Evolutionary conservation across 2,329 filamentous ascomycete species (phyloP).

Genomic region (Botrytis porri): DNA sequence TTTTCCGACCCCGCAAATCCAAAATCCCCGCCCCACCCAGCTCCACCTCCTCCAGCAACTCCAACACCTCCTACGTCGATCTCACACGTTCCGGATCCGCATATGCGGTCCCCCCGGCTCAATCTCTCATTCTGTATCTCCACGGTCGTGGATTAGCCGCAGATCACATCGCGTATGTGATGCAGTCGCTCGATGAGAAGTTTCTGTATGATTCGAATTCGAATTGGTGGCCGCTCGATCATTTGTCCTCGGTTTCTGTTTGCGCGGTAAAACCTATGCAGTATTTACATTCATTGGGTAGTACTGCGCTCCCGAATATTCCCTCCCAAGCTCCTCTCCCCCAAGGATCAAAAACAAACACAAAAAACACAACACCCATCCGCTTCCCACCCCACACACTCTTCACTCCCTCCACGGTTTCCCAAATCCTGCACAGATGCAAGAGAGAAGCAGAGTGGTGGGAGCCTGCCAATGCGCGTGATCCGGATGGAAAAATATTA

Average conservation of each 20-base stretch:
- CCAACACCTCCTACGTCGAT: conserved; percentile 1
- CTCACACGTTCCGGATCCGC: not conserved
- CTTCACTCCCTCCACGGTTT: conserved; percentile 69
- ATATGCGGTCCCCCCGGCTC: not conserved
- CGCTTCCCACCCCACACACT: conserved; percentile 55
- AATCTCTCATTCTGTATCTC: conserved; percentile 4
- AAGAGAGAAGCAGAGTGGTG: not conserved
- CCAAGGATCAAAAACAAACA: conserved; percentile 5
- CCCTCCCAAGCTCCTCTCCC: conserved; percentile 12
- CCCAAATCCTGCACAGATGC: conserved; percentile 64
- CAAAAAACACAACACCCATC: conserved; percentile 18
- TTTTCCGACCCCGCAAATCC: not conserved
- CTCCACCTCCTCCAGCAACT: not conserved
- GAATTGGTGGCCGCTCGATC: not conserved
- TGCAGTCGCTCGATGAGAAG: not conserved
- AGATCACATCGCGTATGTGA: not conserved
- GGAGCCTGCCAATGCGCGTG: not conserved
- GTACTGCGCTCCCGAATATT: not conserved
- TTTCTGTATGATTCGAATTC: conserved; percentile 7
- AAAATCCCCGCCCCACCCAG: not conserved
- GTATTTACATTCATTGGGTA: not conserved
- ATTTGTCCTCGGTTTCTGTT: not conserved
- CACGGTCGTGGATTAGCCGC: not conserved
- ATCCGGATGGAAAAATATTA: not conserved
- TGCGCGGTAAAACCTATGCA: not conserved